phyloP scores from a whole-genome alignment of 108 stramenopile species.

The Mediolabrus comicus region DNA sequence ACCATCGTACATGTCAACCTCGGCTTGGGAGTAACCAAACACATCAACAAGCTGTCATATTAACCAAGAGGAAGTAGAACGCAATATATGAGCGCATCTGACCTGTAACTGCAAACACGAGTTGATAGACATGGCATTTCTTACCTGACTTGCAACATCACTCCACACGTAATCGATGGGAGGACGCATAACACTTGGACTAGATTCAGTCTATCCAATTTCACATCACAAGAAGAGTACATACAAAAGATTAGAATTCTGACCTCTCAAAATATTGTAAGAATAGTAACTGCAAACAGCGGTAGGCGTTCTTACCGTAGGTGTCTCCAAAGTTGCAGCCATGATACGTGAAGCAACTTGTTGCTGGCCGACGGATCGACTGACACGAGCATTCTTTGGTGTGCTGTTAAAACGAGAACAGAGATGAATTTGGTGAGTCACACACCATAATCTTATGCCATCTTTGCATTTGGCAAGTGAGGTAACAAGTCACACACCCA shows the following conservation, averaged over 20 bases:
- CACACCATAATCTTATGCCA: no score
- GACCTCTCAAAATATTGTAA: no score
- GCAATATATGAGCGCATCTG: no score
- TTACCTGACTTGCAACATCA: conserved; percentile 61
- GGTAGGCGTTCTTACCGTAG: conserved; percentile 34
- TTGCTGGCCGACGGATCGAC: background rate
- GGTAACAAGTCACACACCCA: no score
- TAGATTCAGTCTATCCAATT: conserved; percentile 9
- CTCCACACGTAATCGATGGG: conserved; percentile 81
- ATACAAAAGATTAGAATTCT: background rate
- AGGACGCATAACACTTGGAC: conserved; percentile 64
- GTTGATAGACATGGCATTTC: background rate
- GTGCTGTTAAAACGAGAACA: conserved; percentile 12
- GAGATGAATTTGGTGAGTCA: no score
- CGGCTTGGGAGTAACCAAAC: conserved; percentile 77
- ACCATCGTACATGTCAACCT: conserved; percentile 65
- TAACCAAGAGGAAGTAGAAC: no score
- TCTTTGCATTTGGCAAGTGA: no score
- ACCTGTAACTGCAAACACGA: background rate
- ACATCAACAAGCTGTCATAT: conserved; percentile 59
- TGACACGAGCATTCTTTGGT: conserved; percentile 28
- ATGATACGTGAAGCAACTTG: conserved; percentile 26
- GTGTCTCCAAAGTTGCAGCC: conserved; percentile 38
- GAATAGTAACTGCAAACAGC: no score
- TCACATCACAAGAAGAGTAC: background rate